A percentile compares a stretch with the other conserved stretches of the same genome.
phyloP scores from a whole-genome alignment of 257 asterid genomes.

The Leptodermis oblonga region DNA sequence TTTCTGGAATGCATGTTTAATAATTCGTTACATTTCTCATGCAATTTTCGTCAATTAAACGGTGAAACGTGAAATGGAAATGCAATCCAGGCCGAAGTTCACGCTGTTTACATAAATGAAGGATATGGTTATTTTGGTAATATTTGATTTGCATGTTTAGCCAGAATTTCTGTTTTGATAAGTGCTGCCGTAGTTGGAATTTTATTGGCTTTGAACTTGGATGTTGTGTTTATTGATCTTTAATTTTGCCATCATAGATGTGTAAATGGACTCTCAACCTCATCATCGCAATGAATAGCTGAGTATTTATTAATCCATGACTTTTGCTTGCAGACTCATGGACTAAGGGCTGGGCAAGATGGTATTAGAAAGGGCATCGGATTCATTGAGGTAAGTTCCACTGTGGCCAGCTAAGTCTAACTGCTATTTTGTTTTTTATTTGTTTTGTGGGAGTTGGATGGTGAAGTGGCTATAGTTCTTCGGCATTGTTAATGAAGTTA shows the following conservation, averaged over 20 bases:
- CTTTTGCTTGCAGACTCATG: slow-evolving; percentile 66
- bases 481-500: neutral
- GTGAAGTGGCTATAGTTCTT: neutral
- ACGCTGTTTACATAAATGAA: neutral
- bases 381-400: slow-evolving; percentile 64
- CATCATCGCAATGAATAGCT: neutral
- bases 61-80: neutral
- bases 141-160: neutral
- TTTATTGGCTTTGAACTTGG: neutral
- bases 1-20: too few species aligned
- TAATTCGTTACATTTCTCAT: neutral
- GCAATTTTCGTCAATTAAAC: neutral
- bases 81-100: neutral
- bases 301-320: neutral
- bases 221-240: neutral
- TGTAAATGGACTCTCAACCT: neutral
- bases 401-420: neutral
- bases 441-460: neutral
- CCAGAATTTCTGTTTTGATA: neutral
- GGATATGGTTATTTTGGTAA: neutral
- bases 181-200: neutral
- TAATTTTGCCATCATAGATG: neutral
- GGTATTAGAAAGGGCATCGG: slow-evolving; percentile 67
- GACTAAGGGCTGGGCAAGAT: slow-evolving; percentile 77
- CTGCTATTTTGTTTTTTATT: neutral